Evolutionary conservation across 345 rosid species (phyloP).

Genomic region (Zanthoxylum bungeanum): DNA sequence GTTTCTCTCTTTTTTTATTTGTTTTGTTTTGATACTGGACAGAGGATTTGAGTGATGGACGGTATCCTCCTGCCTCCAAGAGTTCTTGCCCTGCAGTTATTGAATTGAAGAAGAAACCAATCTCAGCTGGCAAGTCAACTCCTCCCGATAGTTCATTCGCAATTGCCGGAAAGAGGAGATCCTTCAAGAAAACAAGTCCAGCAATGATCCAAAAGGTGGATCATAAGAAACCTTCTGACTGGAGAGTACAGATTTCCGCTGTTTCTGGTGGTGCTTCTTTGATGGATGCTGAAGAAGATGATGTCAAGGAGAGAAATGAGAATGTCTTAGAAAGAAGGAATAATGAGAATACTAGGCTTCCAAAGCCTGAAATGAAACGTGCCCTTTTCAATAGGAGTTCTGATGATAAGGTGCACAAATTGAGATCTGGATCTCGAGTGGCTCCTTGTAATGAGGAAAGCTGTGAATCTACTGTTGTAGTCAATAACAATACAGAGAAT

Average conservation of each 20-base stretch:
- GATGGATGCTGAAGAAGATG: slow-evolving; percentile 24
- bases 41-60: slow-evolving; percentile 64
- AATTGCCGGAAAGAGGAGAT: slow-evolving; percentile 47
- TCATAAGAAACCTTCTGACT: slow-evolving; percentile 48
- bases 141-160: slow-evolving; percentile 51
- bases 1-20: slow-evolving; percentile 6
- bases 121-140: slow-evolving; percentile 35
- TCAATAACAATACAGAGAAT: slow-evolving; percentile 46
- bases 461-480: slow-evolving; percentile 27
- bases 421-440: slow-evolving; percentile 58
- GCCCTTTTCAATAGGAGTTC: slow-evolving; percentile 44
- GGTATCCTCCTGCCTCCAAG: slow-evolving; percentile 40
- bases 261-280: slow-evolving; percentile 29
- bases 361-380: slow-evolving; percentile 43
- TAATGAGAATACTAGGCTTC: slow-evolving; percentile 21
- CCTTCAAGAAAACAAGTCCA: slow-evolving; percentile 38
- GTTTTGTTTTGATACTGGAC: slow-evolving; percentile 5
- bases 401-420: slow-evolving; percentile 48
- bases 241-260: slow-evolving; percentile 49
- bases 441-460: slow-evolving; percentile 46
- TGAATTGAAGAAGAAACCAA: slow-evolving; percentile 37
- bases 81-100: slow-evolving; percentile 28
- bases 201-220: slow-evolving; percentile 30
- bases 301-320: too few species aligned
- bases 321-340: slow-evolving; percentile 19